Percentiles rank a stretch among this genome's conserved stretches.
These are phyloP conservation scores for Fusarium drepaniforme DNA, from an alignment of 2,329 filamentous ascomycete genomes.

Conservation along the genomic window DNA sequence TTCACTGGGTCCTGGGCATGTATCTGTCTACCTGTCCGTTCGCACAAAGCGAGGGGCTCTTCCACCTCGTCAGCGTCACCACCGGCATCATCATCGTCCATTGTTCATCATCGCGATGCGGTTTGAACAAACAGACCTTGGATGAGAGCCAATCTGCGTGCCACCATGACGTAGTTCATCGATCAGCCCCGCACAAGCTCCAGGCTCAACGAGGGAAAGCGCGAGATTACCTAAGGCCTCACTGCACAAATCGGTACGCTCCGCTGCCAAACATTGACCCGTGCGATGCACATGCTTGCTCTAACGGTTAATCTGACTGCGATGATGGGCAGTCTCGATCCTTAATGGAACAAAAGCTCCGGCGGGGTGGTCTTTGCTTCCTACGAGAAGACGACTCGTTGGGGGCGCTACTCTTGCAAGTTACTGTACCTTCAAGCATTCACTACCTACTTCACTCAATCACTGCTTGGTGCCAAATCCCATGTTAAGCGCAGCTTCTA, in stretches of 20 bases:
- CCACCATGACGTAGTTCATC: constrained; percentile 42
- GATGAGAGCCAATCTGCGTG: constrained; percentile 26
- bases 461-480: not conserved
- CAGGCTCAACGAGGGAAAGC: constrained; percentile 34
- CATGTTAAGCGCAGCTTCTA: not conserved
- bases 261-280: constrained; percentile 18
- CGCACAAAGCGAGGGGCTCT: constrained; percentile 4
- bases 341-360: constrained; percentile 39
- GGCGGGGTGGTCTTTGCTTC: not conserved
- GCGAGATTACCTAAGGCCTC: constrained; percentile 19
- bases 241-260: constrained; percentile 1
- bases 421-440: not conserved
- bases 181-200: constrained; percentile 38
- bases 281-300: constrained; percentile 26
- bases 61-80: constrained; percentile 32
- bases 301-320: constrained; percentile 11
- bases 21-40: constrained; percentile 18
- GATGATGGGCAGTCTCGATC: constrained; percentile 26
- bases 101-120: constrained; percentile 41
- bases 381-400: not conserved
- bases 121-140: constrained; percentile 33
- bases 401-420: not conserved
- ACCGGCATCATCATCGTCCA: constrained; percentile 36
- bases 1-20: constrained; percentile 8
- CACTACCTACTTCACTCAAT: not conserved